Evolutionary conservation across 2,329 filamentous ascomycete genomes (phyloP).

Genomic region (Fulvia fulva): DNA sequence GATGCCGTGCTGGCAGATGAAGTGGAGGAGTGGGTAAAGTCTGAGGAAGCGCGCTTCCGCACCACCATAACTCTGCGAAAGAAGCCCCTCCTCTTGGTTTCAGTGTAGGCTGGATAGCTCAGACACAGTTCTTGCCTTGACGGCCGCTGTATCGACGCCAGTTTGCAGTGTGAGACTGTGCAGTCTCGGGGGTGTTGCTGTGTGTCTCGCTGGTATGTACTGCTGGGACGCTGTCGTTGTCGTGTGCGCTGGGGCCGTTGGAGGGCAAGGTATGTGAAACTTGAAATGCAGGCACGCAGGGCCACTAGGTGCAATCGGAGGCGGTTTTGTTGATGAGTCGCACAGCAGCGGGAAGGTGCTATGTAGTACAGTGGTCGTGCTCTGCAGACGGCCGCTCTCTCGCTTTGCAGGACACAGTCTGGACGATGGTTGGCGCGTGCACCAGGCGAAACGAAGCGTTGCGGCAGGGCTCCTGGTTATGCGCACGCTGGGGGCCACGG

Average conservation of each 20-base stretch:
- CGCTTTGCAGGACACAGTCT: neutral
- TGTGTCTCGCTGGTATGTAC: conserved; percentile 2
- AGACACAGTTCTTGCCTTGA: conserved; percentile 29
- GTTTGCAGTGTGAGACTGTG: conserved; percentile 28
- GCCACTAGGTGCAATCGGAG: neutral
- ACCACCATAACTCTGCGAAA: conserved; percentile 30
- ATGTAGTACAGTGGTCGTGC: neutral
- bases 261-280: neutral
- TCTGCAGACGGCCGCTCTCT: neutral
- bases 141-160: conserved; percentile 33
- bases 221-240: neutral
- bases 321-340: neutral
- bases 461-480: neutral
- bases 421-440: neutral
- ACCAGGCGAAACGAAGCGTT: neutral
- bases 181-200: conserved; percentile 17
- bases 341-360: neutral
- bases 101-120: conserved; percentile 13
- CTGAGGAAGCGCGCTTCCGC: conserved; percentile 26
- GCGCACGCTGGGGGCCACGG: neutral
- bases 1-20: conserved; percentile 27
- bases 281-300: neutral
- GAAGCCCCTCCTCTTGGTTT: conserved; percentile 21
- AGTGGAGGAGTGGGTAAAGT: conserved; percentile 25
- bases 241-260: neutral